Evolutionary conservation across 108 stramenopile species (phyloP).

Genomic region (Fistulifera solaris): DNA sequence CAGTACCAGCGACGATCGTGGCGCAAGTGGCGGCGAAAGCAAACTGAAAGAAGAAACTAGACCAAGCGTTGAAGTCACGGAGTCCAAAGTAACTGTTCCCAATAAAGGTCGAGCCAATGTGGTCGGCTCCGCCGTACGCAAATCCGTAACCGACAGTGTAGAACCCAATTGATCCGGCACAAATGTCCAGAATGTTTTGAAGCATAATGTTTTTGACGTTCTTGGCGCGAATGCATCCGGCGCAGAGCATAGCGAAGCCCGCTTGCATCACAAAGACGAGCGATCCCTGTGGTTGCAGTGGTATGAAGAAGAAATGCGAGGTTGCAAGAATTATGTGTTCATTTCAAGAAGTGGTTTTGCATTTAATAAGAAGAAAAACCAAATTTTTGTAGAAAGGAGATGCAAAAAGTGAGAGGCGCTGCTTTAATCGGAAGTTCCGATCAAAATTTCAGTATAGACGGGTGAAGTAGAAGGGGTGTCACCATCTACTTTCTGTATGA

Average conservation of each 20-base stretch:
- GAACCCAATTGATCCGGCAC: conserved; percentile 64
- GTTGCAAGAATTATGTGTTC: too few relatives aligned
- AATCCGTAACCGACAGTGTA: conserved; percentile 75
- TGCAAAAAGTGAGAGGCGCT: too few relatives aligned
- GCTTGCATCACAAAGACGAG: conserved; percentile 63
- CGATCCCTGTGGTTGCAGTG: conserved; percentile 31
- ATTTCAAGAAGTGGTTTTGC: too few relatives aligned
- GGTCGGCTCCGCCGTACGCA: conserved; percentile 59
- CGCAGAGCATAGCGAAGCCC: conserved; percentile 81
- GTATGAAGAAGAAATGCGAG: too few relatives aligned
- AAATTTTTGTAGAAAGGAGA: too few relatives aligned
- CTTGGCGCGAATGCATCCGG: conserved; percentile 70
- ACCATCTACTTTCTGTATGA: too few relatives aligned
- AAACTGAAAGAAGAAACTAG: conserved; percentile 80
- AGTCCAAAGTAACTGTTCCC: conserved; percentile 44
- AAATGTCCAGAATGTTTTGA: conserved; percentile 78
- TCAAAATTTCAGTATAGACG: too few relatives aligned
- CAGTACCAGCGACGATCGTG: conserved; percentile 64
- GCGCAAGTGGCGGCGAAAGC: conserved; percentile 66
- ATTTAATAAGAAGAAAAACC: too few relatives aligned
- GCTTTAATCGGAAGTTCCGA: too few relatives aligned
- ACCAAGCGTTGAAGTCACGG: conserved; percentile 33
- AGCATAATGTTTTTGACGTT: conserved; percentile 82
- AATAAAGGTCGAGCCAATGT: conserved; percentile 40
- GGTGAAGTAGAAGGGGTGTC: too few relatives aligned